These are phyloP conservation scores for Gastrolobium bilobum DNA, from an alignment of 306 rosid species.

Conservation along the genomic window DNA sequence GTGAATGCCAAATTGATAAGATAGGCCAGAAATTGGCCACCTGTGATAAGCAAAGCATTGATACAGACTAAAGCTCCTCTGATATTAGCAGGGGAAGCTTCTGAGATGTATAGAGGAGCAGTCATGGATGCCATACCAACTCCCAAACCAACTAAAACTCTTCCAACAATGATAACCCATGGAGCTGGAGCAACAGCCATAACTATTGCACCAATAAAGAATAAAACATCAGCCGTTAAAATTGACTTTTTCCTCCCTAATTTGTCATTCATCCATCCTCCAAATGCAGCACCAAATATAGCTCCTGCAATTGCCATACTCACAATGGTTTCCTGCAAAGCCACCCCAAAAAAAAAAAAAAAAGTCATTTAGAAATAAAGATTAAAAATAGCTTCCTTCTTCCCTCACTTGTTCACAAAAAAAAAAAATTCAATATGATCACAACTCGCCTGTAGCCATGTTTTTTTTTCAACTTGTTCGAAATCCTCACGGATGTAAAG, in stretches of 20 bases:
- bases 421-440: neutral
- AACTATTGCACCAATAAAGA: slow-evolving; percentile 68
- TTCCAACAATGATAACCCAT: slow-evolving; percentile 72
- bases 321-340: slow-evolving; percentile 77
- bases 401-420: neutral
- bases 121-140: slow-evolving; percentile 87
- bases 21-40: slow-evolving; percentile 53
- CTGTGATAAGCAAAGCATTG: slow-evolving; percentile 42
- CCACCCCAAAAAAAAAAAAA: neutral
- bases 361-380: neutral
- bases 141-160: slow-evolving; percentile 51
- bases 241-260: slow-evolving; percentile 72
- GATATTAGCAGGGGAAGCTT: slow-evolving; percentile 68
- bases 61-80: slow-evolving; percentile 43
- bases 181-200: slow-evolving; percentile 78
- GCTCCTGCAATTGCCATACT: slow-evolving; percentile 95
- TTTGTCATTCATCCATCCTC: slow-evolving; percentile 81
- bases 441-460: slow-evolving; percentile 75
- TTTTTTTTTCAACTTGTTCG: slow-evolving; percentile 63
- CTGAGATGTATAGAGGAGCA: slow-evolving; percentile 83
- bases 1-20: slow-evolving; percentile 81
- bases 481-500: slow-evolving; percentile 83
- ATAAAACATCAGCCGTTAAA: slow-evolving; percentile 62
- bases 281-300: slow-evolving; percentile 81
- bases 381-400: neutral